These are phyloP conservation scores for Botrytis deweyae DNA, from an alignment of 2,329 filamentous ascomycete genomes.

Conservation along the genomic window DNA sequence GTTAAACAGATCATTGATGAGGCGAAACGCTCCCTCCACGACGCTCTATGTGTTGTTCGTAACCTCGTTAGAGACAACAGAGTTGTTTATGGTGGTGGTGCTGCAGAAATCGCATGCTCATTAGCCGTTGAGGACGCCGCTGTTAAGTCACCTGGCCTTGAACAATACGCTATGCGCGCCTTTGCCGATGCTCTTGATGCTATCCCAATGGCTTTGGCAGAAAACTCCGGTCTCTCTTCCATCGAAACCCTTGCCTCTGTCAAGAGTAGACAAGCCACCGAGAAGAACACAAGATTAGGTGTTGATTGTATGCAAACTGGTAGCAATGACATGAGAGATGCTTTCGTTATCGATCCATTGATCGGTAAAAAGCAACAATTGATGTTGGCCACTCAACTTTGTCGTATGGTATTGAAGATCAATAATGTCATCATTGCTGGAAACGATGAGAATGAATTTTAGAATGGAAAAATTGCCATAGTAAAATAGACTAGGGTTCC, in stretches of 20 bases:
- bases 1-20: conserved; percentile 86
- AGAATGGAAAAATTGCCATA: conserved; percentile 37
- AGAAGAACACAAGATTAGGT: conserved; percentile 74
- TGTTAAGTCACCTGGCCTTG: conserved; percentile 90
- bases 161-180: conserved; percentile 98
- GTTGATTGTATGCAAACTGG: conserved; percentile 98
- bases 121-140: conserved; percentile 94
- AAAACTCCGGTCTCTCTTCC: conserved; percentile 94
- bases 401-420: conserved; percentile 96
- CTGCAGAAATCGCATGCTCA: conserved; percentile 95
- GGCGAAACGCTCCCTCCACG: conserved; percentile 94
- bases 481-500: conserved; percentile 14
- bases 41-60: conserved; percentile 94
- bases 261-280: conserved; percentile 95
- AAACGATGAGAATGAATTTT: conserved; percentile 84
- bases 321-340: conserved; percentile 95
- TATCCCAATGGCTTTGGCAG: conserved; percentile 91
- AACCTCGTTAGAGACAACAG: conserved; percentile 96
- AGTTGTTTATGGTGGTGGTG: conserved; percentile 95
- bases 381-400: conserved; percentile 92
- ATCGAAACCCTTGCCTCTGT: conserved; percentile 93
- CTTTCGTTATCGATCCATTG: conserved; percentile 96
- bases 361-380: conserved; percentile 98
- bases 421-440: conserved; percentile 96
- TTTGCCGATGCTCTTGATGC: conserved; percentile 94